Conservation (phyloP, 352 stramenopile species). For the Globisporangium acanthophoron region DNA sequence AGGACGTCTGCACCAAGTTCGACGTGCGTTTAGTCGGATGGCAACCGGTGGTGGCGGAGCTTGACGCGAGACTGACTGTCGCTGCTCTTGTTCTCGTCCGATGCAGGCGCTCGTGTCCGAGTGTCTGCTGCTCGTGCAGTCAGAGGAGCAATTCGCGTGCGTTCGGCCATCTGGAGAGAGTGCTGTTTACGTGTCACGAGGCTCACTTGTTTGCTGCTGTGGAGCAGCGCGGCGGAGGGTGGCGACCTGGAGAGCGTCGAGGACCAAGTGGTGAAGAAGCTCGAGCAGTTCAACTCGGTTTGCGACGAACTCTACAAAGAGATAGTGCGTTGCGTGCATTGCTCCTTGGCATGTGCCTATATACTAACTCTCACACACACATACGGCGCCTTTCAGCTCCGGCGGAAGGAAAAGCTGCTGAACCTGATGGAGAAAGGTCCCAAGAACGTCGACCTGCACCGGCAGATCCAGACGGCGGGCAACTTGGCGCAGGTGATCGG, state of each 20-base stretch:
- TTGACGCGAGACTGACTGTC: neutral
- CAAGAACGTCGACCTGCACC: conserved; percentile 81
- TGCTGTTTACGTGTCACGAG: neutral
- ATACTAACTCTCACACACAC: neutral
- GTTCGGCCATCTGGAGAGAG: conserved; percentile 6
- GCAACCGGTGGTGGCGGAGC: neutral
- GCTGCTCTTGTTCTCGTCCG: neutral
- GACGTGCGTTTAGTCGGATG: conserved; percentile 31
- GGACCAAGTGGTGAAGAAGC: conserved; percentile 80
- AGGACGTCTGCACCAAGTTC: conserved; percentile 83
- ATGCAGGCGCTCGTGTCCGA: conserved; percentile 63
- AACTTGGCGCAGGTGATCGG: conserved; percentile 79
- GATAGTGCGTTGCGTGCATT: conserved; percentile 43
- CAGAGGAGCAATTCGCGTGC: conserved; percentile 65
- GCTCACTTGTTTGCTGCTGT: neutral
- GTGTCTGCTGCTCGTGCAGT: conserved; percentile 71
- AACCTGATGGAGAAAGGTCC: conserved; percentile 83
- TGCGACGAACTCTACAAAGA: conserved; percentile 88
- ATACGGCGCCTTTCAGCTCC: conserved; percentile 28
- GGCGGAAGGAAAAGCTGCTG: conserved; percentile 77
- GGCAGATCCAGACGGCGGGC: conserved; percentile 81
- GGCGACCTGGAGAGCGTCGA: conserved; percentile 35
- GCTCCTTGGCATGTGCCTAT: too few species aligned
- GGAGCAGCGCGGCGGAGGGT: conserved; percentile 14
- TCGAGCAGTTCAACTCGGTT: conserved; percentile 86